These are phyloP conservation scores for Grammothele lineata DNA, from an alignment of 768 basidiomycete genomes.

Conservation along the genomic window DNA sequence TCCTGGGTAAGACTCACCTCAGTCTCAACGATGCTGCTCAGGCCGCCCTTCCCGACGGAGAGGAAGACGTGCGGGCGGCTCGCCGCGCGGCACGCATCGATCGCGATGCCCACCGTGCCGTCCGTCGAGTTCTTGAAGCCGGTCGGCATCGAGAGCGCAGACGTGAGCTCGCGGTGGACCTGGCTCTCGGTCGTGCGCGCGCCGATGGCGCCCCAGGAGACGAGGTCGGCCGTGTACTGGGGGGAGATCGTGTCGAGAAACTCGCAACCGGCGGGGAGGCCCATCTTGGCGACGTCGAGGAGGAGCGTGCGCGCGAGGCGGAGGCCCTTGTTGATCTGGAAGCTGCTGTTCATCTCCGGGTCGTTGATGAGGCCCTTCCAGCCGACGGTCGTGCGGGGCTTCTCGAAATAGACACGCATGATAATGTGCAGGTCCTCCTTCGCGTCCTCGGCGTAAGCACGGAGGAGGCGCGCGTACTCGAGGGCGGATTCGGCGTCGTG, in stretches of 20 bases:
- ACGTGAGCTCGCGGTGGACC: constrained; percentile 86
- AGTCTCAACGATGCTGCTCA: constrained; percentile 94
- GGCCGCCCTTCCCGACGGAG: constrained; percentile 93
- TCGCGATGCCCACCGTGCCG: constrained; percentile 84
- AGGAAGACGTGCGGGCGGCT: constrained; percentile 91
- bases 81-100: constrained; percentile 95
- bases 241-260: constrained; percentile 78
- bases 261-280: constrained; percentile 94
- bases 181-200: constrained; percentile 91
- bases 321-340: constrained; percentile 96
- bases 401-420: constrained; percentile 99
- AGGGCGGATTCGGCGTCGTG: constrained; percentile 84
- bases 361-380: constrained; percentile 99
- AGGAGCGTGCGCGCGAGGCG: constrained; percentile 83
- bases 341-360: constrained; percentile 87
- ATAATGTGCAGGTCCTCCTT: constrained; percentile 88
- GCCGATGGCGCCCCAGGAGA: constrained; percentile 95
- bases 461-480: constrained; percentile 80
- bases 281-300: constrained; percentile 84
- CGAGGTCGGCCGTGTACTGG: constrained; percentile 92
- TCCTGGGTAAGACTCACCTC: constrained; percentile 44
- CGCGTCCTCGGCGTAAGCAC: constrained; percentile 72
- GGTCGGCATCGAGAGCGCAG: constrained; percentile 89
- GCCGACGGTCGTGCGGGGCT: constrained; percentile 92
- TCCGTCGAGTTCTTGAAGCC: constrained; percentile 99